Base-by-base conservation (phyloP, 192 early-diverging fungal genomes). In the Lobosporangium transversale region DNA sequence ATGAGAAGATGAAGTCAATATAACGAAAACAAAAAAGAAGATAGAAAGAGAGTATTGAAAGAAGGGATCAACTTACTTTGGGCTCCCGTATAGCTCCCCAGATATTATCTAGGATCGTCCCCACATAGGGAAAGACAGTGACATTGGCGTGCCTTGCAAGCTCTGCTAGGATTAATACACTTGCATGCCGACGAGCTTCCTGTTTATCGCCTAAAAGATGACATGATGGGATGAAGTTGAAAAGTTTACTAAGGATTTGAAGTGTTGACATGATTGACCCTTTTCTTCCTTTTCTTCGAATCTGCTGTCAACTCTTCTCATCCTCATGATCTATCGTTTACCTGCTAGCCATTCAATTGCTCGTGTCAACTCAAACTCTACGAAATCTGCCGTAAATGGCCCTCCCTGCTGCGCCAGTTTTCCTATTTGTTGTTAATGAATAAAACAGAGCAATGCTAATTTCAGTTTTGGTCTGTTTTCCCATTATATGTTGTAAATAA, bases 61-160 rank as follows among this genome's bases (percentile, higher is more conserved):
- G 23, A 8, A 23, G 26, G 2, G 40, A n/a, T 4, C 24, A 9
- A 14, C 44, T 29, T 26, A 89, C 81, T 76, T 88, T 92, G 18
- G 83, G 82, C 76, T 99, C 96, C 10, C 91, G 81, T 58, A 98
- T 68, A 5, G 90, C 91, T 18, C 88, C 81, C 89, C 92, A 95
- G 29, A 99, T 86, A 27, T 91, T 62, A 1, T 94, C 91, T 21
- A 99, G 76, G 18, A 97, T 93, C 50, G 88, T 90, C 4, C 87
- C 84, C 7, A 96, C 89, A 78, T 93, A 92, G 12, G 88, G 82
- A 66, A 94, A 95, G 24, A 97, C 86, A 32, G 95, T 78, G 27
- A 92, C 90, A 20, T 92, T 92, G 14, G 94, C 89, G 58, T 91
- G 92, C 33, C 84, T 62, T 1, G 92, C 87, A 1, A 96, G 83